A percentile compares a stretch with the other conserved stretches of the same genome.
Conservation (phyloP, 768 basidiomycete genomes). For the Lactarius hatsudake region DNA sequence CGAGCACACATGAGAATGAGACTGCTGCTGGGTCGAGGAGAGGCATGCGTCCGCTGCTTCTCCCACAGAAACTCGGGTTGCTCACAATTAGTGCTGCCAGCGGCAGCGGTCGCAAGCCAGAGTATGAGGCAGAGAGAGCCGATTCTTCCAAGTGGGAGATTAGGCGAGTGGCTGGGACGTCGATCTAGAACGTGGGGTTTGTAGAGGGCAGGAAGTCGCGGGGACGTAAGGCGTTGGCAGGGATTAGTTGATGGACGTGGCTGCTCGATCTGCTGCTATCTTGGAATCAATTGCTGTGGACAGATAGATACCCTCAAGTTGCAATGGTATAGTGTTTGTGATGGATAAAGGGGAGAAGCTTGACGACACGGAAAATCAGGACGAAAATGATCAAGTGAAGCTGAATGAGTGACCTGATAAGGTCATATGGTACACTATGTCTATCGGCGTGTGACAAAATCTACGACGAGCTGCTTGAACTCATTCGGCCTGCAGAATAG, state of each 20-base stretch:
- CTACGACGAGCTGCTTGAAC: conserved; percentile 42
- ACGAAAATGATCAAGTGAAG: neutral
- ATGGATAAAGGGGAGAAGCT: neutral
- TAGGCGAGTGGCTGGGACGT: conserved; percentile 8
- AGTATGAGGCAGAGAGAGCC: conserved; percentile 21
- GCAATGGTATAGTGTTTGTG: conserved; percentile 17
- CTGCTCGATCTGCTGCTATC: conserved; percentile 7
- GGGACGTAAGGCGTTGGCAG: neutral
- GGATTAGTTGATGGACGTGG: neutral
- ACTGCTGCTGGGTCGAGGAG: conserved; percentile 1
- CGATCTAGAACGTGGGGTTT: conserved; percentile 15
- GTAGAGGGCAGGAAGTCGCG: conserved; percentile 1
- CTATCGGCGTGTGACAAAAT: conserved; percentile 34
- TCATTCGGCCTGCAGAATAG: conserved; percentile 47
- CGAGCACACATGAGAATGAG: neutral
- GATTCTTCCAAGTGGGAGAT: conserved; percentile 16
- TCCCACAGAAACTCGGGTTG: conserved; percentile 30
- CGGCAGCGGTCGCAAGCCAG: conserved; percentile 5
- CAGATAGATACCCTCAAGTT: conserved; percentile 14
- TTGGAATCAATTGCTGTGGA: conserved; percentile 5
- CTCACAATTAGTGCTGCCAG: neutral
- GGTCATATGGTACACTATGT: conserved; percentile 3
- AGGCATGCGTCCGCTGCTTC: conserved; percentile 29
- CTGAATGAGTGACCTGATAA: neutral
- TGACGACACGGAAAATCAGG: neutral